Evolutionary conservation across 345 rosid genomes (phyloP), one percentile per base, ranked within the genome.

Genomic region (Melaleuca quinquenervia): DNA sequence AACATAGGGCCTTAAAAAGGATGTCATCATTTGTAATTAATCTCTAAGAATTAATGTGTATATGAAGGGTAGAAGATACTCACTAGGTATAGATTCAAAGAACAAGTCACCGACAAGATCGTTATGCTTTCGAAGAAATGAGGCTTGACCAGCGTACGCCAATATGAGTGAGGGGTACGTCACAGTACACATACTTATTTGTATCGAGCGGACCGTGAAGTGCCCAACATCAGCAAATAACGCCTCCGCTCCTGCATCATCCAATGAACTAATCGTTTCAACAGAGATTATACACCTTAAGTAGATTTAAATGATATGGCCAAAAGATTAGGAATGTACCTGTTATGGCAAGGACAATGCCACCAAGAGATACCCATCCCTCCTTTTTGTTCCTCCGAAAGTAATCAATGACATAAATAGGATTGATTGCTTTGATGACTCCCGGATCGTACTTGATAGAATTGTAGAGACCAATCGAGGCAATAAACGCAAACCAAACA

Each of bases 221-320:
- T 94, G 95, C 1, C 95, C 94, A 83, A 93, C 90, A 87, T 92
- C 94, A 2, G 93, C 94, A 75, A 94, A 94, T 60, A 94, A 64
- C 4, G 94, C 95, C 86, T 92, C 94, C 1, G 93, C 52, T 78
- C 94, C 94, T 91, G 86, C 84, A 85, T 8, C 24, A 10, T 3
- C 16, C 41, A 9, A 11, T 9, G 62, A 44, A 26, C 45, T 50
- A n/a, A 64, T 48, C 21, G 58, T 22, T 60, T 44, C 26, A 41
- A 45, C 13, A 14, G 27, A 45, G 6, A 36, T 49, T 36, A 60
- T 16, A 70, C 48, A 70, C 26, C 76, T 16, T 16, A 32, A 32
- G 45, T 64, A 18, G 7, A 22, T 29, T 27, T 45, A 53, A 21
- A 75, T 58, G 64, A 52, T 10, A 8, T 10, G 55, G 76, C 45